Base-by-base conservation (phyloP, 306 rosid species). In the Crataegus laevigata region DNA sequence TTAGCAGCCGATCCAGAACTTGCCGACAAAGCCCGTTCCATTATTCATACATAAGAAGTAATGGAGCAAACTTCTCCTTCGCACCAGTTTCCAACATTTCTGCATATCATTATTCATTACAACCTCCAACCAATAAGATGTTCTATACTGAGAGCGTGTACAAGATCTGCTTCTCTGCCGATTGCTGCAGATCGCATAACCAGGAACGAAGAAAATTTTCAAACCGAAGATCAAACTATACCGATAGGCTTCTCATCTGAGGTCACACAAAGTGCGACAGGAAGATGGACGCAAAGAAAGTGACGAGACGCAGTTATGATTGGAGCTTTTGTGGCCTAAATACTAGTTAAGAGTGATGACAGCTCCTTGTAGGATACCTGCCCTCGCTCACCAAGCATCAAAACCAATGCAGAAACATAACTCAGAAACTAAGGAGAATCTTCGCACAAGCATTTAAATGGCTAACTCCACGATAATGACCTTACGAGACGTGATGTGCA, bases 301-400 rank as follows among this genome's bases (percentile, higher is more conserved):
- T 65, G 40, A 64, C 1, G 17, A 66, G 77, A 58, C 42, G 25
- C 22, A 54, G 40, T 75, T 76, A 72, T 26, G 42, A 70, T 19
- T 30, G 62, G 73, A 55, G 77, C 71, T 47, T 57, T 57, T 1
- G 50, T 14, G 71, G 69, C 58, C 38, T 54, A 69, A 24, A 78
- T 30, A 55, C 17, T 73, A 50, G 34, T 66, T 47, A 11, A 32
- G 50, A 32, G 69, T 71, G 22, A 61, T 17, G 36, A 28, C 30
- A 55, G 66, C 26, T 65, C 71, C 78, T 69, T 51, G 30, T 24
- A 5, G 38, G 75, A 69, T 75, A 75, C 80, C 83, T 75, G 80
- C 76, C 66, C 54, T 63, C 30, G 70, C 21, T 73, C 42, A 29
- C 43, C 78, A 61, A 59, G 43, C 76, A 51, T 59, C 57, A 34